Base-by-base conservation (phyloP, 768 basidiomycete species). In the Leccinum sublutescens region DNA sequence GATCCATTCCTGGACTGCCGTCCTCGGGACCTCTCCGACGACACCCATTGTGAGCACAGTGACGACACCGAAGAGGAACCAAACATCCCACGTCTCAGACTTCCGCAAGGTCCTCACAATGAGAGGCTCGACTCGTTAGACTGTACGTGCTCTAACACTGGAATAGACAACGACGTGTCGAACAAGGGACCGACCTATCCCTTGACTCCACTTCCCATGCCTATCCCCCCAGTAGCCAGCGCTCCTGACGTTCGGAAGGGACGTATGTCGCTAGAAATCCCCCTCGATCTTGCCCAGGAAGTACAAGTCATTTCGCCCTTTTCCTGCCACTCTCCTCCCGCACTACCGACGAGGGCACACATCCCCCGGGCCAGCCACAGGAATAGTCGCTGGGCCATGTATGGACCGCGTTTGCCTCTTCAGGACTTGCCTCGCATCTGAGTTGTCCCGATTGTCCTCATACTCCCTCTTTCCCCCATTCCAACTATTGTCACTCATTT, bases 401-500 rank as follows among this genome's bases (percentile, higher is more conserved):
- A 57, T 25, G 45, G 57, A 40, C 31, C 53, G 3, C 17, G 21
- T 23, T 25, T 14, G 3, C 57, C 57, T 33, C n/a, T 57, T 21
- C 33, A 29, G 40, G 19, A 5, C 31, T 47, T 60, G 3, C 55
- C 59, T 52, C 36, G 36, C 25, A 38, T 38, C 50, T 59, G 58
- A 57, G 56, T 48, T 17, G 5, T 17, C 14, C 7, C 9, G 40
- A 12, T 49, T 17, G 11, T 5, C 65, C 17, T 25, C 19, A 34
- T 27, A 7, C 27, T n/a, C 34, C 1, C 7, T 11, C 21, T 8
- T 38, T 21, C 12, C 15, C 27, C 12, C 27, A 9, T 55, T 50
- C 57, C 62, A 67, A 61, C 57, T 66, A 59, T 59, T 48, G 57
- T 61, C 65, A 64, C 36, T 66, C 65, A 1, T 66, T 66, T 60